Conservation (phyloP, 768 basidiomycete genomes). For the Leucosporidium scottii region DNA sequence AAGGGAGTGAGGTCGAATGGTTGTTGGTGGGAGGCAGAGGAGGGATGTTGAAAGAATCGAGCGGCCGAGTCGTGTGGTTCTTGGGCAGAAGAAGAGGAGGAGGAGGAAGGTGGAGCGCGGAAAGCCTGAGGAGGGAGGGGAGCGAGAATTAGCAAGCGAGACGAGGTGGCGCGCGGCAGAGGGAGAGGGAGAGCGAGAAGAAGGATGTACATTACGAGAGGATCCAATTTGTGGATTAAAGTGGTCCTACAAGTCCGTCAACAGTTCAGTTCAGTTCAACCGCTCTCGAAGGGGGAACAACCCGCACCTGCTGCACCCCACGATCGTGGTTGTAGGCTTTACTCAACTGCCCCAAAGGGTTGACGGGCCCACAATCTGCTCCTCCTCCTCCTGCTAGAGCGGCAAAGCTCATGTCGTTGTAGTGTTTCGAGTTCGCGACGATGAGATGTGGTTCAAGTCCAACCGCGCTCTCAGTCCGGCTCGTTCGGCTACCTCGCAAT, state of each 20-base stretch:
- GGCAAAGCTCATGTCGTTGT: constrained; percentile 47
- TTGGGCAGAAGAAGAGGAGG: not conserved
- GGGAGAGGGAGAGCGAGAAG: too few species aligned
- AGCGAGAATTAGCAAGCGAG: too few species aligned
- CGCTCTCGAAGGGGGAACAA: too few species aligned
- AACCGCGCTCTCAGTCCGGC: too few species aligned
- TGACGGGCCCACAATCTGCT: constrained; percentile 77
- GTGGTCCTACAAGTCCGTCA: too few species aligned
- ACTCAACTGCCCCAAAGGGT: constrained; percentile 68
- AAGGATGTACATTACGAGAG: too few species aligned
- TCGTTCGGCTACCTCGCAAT: too few species aligned
- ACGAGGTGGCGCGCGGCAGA: too few species aligned
- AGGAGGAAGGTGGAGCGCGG: constrained; percentile 1
- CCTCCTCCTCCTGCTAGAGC: constrained; percentile 66
- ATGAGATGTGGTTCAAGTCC: too few species aligned
- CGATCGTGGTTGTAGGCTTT: constrained; percentile 74
- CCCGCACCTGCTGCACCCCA: constrained; percentile 72
- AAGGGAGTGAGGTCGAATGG: constrained; percentile 28
- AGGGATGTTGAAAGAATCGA: constrained; percentile 15
- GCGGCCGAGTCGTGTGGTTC: constrained; percentile 7
- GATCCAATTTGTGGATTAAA: too few species aligned
- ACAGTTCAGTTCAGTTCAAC: too few species aligned
- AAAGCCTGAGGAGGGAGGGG: too few species aligned
- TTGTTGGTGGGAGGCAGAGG: constrained; percentile 12
- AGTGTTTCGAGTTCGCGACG: not conserved